Conservation (phyloP, 768 basidiomycete species). For the Serpula lacrymans region DNA sequence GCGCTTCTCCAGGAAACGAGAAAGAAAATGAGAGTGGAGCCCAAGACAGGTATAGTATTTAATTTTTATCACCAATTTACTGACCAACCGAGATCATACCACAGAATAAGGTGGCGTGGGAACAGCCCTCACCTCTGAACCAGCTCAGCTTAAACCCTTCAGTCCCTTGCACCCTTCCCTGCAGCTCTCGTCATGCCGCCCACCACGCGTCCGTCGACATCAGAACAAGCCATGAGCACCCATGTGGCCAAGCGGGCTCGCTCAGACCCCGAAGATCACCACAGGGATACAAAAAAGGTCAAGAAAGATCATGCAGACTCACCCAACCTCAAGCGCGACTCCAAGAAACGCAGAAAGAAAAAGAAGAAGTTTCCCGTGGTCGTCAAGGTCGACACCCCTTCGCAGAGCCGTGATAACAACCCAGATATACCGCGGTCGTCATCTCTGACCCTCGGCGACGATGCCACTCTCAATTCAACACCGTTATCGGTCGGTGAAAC, state of each 20-base stretch:
- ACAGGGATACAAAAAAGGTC: conserved; percentile 19
- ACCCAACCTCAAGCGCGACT: conserved; percentile 19
- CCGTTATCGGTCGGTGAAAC: too few relatives aligned
- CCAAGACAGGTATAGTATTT: too few relatives aligned
- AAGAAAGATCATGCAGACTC: conserved; percentile 14
- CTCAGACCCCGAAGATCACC: conserved; percentile 18
- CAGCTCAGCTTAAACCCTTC: too few relatives aligned
- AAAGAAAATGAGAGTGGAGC: too few relatives aligned
- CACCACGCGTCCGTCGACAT: conserved; percentile 16
- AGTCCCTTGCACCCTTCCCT: too few relatives aligned
- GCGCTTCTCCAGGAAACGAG: too few relatives aligned
- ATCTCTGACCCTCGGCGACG: conserved; percentile 7
- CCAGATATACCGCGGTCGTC: too few relatives aligned
- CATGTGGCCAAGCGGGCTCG: conserved; percentile 14
- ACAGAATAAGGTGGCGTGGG: too few relatives aligned
- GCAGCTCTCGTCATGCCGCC: conserved; percentile 22
- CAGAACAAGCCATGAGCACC: conserved; percentile 10
- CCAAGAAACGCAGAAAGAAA: conserved; percentile 24
- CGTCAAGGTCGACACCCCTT: conserved; percentile 11
- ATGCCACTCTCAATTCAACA: too few relatives aligned
- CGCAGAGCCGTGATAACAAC: conserved; percentile 8
- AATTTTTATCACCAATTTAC: too few relatives aligned
- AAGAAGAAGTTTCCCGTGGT: conserved; percentile 27
- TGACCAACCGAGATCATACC: too few relatives aligned
- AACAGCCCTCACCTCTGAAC: too few relatives aligned